phyloP scores from a whole-genome alignment of 345 rosid genomes.

The Ceriops tagal region DNA sequence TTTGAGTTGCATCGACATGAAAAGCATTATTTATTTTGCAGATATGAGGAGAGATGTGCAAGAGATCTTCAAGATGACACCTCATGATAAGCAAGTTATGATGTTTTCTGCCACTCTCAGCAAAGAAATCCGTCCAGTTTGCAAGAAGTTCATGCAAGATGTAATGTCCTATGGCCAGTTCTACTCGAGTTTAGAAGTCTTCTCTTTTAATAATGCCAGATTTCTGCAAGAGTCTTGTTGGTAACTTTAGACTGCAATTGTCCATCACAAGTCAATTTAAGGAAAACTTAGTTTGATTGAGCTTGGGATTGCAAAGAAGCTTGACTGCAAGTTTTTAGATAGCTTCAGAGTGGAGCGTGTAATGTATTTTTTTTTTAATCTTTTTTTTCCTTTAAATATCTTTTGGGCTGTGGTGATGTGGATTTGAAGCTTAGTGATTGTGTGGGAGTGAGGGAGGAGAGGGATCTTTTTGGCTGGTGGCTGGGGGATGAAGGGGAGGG shows the following conservation, averaged over 20 bases:
- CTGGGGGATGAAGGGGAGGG: not conserved
- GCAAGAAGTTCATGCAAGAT: constrained; percentile 99
- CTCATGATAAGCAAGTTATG: constrained; percentile 99
- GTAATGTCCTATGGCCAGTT: constrained; percentile 73
- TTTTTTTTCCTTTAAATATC: not conserved
- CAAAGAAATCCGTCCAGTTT: constrained; percentile 99
- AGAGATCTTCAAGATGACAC: constrained; percentile 98
- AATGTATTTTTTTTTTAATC: not conserved
- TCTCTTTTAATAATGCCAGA: constrained; percentile 40
- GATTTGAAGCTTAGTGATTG: not conserved
- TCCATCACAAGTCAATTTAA: constrained; percentile 12
- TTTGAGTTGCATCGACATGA: not conserved
- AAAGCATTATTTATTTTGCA: constrained; percentile 27
- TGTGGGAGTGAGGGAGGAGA: not conserved
- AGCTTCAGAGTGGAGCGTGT: not conserved
- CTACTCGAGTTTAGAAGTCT: constrained; percentile 54
- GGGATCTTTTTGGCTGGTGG: not conserved
- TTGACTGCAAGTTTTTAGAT: not conserved
- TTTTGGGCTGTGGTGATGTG: not conserved
- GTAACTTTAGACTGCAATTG: constrained; percentile 17
- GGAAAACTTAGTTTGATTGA: constrained; percentile 15
- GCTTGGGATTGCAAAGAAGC: constrained; percentile 4
- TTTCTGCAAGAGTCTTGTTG: constrained; percentile 32
- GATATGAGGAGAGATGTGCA: constrained; percentile 99
- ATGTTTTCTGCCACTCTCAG: constrained; percentile 99